These are phyloP conservation scores for Chenopodium album DNA, from an alignment of 148 eudicot species.

Conservation along the genomic window DNA sequence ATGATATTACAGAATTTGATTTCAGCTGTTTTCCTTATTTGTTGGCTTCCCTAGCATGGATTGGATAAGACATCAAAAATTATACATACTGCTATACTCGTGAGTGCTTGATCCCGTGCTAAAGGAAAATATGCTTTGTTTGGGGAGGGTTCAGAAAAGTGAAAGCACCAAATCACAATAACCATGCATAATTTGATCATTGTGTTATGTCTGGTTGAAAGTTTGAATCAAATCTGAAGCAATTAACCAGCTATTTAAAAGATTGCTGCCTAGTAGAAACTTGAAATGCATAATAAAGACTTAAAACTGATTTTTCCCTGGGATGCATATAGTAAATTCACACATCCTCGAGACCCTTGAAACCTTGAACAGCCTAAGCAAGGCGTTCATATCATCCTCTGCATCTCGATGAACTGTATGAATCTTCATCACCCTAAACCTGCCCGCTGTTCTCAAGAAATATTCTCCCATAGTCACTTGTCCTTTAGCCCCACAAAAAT, in stretches of 20 bases:
- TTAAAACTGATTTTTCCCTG: not conserved
- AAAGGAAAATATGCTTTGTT: not conserved
- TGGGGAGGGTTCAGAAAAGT: not conserved
- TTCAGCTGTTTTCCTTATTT: no score
- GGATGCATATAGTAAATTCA: not conserved
- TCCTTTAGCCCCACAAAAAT: not conserved
- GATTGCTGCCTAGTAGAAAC: no score
- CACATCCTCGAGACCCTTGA: not conserved
- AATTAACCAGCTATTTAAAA: no score
- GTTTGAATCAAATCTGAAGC: not conserved
- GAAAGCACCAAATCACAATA: not conserved
- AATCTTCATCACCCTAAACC: slow-evolving; percentile 12
- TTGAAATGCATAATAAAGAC: not conserved
- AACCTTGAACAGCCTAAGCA: slow-evolving; percentile 6
- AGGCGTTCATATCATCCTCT: not conserved
- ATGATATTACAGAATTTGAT: no score
- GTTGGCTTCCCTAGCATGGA: no score
- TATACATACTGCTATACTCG: not conserved
- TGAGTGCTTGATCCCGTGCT: not conserved
- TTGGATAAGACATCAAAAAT: no score
- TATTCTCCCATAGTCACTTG: not conserved
- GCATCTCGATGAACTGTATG: not conserved
- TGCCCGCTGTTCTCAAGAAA: not conserved
- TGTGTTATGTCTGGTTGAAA: not conserved
- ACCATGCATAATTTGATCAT: not conserved